A percentile compares a stretch with the other conserved stretches of the same genome.
Evolutionary conservation across 805 yeast species (phyloP).

Genomic region (Pichia nakasei): DNA sequence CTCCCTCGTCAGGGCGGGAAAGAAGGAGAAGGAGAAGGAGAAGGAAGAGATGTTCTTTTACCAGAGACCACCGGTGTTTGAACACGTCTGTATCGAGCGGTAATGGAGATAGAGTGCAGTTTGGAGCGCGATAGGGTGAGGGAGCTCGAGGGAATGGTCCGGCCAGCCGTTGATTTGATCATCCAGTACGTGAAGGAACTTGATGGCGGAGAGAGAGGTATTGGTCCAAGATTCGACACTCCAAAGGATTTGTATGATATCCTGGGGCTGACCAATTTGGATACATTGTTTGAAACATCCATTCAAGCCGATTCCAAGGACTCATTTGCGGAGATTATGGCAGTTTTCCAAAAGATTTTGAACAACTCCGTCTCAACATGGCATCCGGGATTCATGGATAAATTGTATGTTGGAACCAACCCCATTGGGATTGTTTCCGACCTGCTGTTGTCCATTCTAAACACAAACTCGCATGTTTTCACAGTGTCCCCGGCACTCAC

Average conservation of each 20-base stretch:
- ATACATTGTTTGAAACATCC: slow-evolving; percentile 17
- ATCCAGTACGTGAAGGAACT: slow-evolving; percentile 43
- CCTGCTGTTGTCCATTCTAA: slow-evolving; percentile 54
- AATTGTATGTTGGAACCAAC: slow-evolving; percentile 76
- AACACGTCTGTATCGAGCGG: no score
- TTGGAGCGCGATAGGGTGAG: slow-evolving; percentile 43
- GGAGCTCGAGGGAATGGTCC: slow-evolving; percentile 49
- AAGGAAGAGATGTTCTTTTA: no score
- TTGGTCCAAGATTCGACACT: slow-evolving; percentile 41
- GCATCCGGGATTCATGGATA: slow-evolving; percentile 82
- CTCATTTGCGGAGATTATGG: slow-evolving; percentile 33
- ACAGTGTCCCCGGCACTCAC: slow-evolving; percentile 79
- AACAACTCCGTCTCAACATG: slow-evolving; percentile 71
- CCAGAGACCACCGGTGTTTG: no score
- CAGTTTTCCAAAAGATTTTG: slow-evolving; percentile 46
- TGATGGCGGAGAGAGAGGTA: slow-evolving; percentile 32
- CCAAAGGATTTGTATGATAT: slow-evolving; percentile 39
- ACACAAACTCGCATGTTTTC: slow-evolving; percentile 80
- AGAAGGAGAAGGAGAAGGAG: no score
- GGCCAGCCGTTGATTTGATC: slow-evolving; percentile 42
- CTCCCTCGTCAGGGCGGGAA: no score
- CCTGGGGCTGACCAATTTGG: slow-evolving; percentile 28
- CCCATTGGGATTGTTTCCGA: slow-evolving; percentile 78
- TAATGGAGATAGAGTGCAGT: slow-evolving; percentile 13
- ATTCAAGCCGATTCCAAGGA: slow-evolving; percentile 11